Base-by-base conservation (phyloP, 2,329 filamentous ascomycete genomes). In the Laburnicola sp. region DNA sequence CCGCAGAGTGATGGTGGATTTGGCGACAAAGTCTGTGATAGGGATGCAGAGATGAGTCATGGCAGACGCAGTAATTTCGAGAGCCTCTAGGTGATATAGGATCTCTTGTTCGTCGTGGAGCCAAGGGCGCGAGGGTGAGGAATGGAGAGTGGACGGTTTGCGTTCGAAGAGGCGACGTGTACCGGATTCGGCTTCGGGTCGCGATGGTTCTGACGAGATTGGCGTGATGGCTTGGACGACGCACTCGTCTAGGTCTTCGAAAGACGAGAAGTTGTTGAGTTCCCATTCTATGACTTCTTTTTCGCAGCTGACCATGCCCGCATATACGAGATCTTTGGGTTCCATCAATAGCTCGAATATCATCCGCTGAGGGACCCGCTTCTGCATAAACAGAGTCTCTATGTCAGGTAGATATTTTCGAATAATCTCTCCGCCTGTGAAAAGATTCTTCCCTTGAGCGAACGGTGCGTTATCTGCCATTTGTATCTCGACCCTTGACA, bases 381-480 rank as follows among this genome's bases (percentile, higher is more conserved):
- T 54, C 35, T 69, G 66, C 31, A 66, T 53, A 50, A 71, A 69
- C 21, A 71, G 68, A 8, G 58, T 57, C 35, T 64, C 57, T 43
- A 70, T 70, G 2, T 64, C 52, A 1, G 67, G 62, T 3, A 71
- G 59, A 32, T 70, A 70, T 25, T 62, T 67, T 28, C 64, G 63
- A 10, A 65, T 63, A 7, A 71, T 58, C 36, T 71, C 68, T 4
- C 66, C 65, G 25, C 67, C 66, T 0, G 66, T 70, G 48, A 65
- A 67, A 6, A 71, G 54, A 26, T 71, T 71, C 53, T 71, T 70
- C 23, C 66, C 64, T 1, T 49, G 49, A 7, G 60, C 60, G 35
- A 64, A 71, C 23, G 68, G 63, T 31, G 65, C 66, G 32, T 70
- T 71, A 50, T 71, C 68, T 3, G 58, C 60, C 68, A 71, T 69